Percentiles rank a stretch among this genome's conserved stretches.
These are phyloP conservation scores for Aspergillus puulaauensis DNA, from an alignment of 2,329 filamentous ascomycete genomes.

Conservation along the genomic window DNA sequence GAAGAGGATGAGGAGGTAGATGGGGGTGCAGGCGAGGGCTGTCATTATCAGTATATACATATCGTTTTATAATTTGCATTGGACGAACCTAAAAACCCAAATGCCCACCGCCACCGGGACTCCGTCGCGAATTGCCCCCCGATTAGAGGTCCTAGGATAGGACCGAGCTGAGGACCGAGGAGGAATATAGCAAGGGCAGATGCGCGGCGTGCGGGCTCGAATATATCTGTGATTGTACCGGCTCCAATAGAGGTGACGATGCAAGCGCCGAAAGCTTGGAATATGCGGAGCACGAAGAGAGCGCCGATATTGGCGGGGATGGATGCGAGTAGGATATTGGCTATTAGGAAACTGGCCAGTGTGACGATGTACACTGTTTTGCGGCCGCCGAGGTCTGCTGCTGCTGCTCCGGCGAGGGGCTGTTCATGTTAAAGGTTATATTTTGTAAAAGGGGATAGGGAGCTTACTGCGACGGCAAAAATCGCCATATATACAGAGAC, in stretches of 20 bases:
- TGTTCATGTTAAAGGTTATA: background rate
- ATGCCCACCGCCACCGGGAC: constrained; percentile 46
- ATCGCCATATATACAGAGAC: constrained; percentile 48
- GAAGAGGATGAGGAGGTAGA: constrained; percentile 34
- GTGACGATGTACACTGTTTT: constrained; percentile 44
- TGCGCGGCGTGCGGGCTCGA: constrained; percentile 39
- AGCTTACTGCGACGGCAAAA: constrained; percentile 41
- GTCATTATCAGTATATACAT: no score
- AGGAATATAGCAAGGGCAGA: constrained; percentile 45
- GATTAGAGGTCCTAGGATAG: constrained; percentile 45
- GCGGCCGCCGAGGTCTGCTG: constrained; percentile 42
- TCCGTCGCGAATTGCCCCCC: constrained; percentile 40
- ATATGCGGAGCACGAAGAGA: constrained; percentile 41
- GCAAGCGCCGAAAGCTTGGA: constrained; percentile 46
- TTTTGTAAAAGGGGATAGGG: no score
- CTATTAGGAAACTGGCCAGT: constrained; percentile 39
- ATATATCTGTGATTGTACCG: constrained; percentile 43
- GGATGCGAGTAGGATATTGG: constrained; percentile 41
- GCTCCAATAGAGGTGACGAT: constrained; percentile 46
- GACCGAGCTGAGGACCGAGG: constrained; percentile 46
- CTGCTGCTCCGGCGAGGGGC: constrained; percentile 44
- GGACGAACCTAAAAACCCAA: constrained; percentile 38
- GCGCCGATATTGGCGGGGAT: constrained; percentile 40
- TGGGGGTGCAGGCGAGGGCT: constrained; percentile 23
- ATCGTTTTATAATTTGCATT: no score